Evolutionary conservation across 75 land plant species (phyloP).

Genomic region (Selaginella tamariscina): DNA sequence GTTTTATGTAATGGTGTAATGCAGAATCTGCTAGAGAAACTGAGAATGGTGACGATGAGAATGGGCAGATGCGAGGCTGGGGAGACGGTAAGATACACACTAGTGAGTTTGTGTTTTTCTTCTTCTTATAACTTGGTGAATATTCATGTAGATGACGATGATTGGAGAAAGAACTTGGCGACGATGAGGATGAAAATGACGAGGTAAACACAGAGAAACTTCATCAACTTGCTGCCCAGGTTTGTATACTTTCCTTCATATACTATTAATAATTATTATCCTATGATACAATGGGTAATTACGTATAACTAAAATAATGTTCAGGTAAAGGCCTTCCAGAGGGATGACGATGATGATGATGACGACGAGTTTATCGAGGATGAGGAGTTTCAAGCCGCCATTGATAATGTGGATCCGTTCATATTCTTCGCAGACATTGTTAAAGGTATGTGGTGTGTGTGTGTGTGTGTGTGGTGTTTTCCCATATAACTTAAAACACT

Average conservation of each 20-base stretch:
- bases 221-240: conserved; percentile 80
- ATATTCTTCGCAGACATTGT: conserved; percentile 81
- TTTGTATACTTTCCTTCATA: conserved; percentile 14
- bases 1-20: background rate
- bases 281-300: too few species aligned
- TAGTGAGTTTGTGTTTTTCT: too few species aligned
- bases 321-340: conserved; percentile 65
- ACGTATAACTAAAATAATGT: too few species aligned
- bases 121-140: too few species aligned
- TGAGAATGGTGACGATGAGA: conserved; percentile 47
- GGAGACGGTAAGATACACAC: too few species aligned
- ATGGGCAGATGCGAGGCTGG: conserved; percentile 48
- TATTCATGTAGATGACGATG: conserved; percentile 68
- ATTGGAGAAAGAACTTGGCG: conserved; percentile 78
- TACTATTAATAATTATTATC: too few species aligned
- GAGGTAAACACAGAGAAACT: conserved; percentile 65
- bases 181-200: conserved; percentile 81
- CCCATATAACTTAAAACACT: too few species aligned
- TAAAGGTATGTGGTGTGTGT: conserved; percentile 38
- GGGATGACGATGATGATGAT: conserved; percentile 28
- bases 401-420: conserved; percentile 89
- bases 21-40: conserved; percentile 45
- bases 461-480: background rate
- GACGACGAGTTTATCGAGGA: conserved; percentile 86
- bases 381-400: conserved; percentile 93